Base-by-base conservation (phyloP, 2,329 filamentous ascomycete genomes). In the Penicillium sp. region DNA sequence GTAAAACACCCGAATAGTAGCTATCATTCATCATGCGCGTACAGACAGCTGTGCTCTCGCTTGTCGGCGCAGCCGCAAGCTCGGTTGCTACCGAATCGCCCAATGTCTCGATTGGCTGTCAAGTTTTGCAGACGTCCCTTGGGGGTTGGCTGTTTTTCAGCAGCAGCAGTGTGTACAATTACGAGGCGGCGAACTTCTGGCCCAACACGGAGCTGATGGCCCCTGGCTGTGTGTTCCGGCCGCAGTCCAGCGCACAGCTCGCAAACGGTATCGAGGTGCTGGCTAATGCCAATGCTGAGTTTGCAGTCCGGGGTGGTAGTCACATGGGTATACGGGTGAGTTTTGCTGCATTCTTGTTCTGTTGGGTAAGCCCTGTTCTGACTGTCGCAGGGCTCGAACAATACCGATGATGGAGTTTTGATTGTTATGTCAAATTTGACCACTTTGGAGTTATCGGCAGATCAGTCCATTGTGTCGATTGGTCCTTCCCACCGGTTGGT, bases 211-310 rank as follows among this genome's bases (percentile, higher is more conserved):
- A 72, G 62, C 59, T 70, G 35, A 56, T 70, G 59, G 61, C 59
- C 26, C 69, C 70, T 4, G 62, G 59, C 8, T 72, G 70, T 42
- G 65, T 72, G n/a, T 71, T 70, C 56, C 69, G 70, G 16, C 70
- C 70, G 13, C 54, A 65, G 34, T 65, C 61, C 3, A 63, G 61
- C 26, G 42, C 34, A 3, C 59, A 71, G 30, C 51, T 73, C 26
- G 64, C 63, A 1, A 6, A 61, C 18, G 69, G 60, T 3, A 34
- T 73, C 13, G 27, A 53, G 35, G 47, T 53, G 11, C 53, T 69
- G 51, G 59, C 59, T 23, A 38, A 56, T 6, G 58, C 56, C 5
- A 42, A 67, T 34, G 63, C 64, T n/a, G 43, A 62, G 46, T 71
- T 70, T 51, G 69, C 69, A 2, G 67, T 71, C 45, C 67, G 68